Base-by-base conservation (phyloP, 306 rosid species). In the Pyrus betulifolia region DNA sequence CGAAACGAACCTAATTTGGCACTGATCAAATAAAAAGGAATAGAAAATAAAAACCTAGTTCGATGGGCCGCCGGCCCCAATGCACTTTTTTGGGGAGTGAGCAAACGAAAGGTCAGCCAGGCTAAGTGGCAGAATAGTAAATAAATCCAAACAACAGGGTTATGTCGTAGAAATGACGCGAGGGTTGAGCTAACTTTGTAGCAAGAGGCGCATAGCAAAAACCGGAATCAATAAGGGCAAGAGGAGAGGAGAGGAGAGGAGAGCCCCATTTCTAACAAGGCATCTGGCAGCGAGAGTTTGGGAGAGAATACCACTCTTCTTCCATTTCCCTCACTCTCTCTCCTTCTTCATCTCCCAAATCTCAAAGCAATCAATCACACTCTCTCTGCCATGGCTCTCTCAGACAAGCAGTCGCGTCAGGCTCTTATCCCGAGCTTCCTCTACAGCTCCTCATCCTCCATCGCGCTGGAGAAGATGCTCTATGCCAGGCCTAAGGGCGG, bases 351-450 rank as follows among this genome's bases (percentile, higher is more conserved):
- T 13, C 11, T 25, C 46, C 3, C 51, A 8, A 45, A 8, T 33
- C 72, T 65, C 38, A 2, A 22, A 4, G 18, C 8, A 14, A 13
- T 61, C 66, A 6, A 15, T 10, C 33, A 28, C 35, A 21, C 69
- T 52, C 38, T 31, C 59, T 70, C 78, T 79, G 28, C 82, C 72
- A 90, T 94, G 97, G 91, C 85, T 57, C 11, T 81, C 77, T 44
- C 96, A 1, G 93, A 90, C 1, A 77, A 78, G 49, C 71, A 87
- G 4, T 70, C 82, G 60, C 86, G 89, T 38, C 86, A 81, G 45
- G 81, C 90, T 58, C 85, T 95, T 51, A 87, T 92, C 75, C 98
- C 97, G 3, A 78, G 80, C 76, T 89, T 85, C 83, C 91, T 95
- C 80, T 92, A 92, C 82, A 79, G 91, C 8, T 84, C 93, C 17